These are phyloP conservation scores for Marasmius oreades DNA, from an alignment of 1,284 basidiomycete species.

Conservation along the genomic window DNA sequence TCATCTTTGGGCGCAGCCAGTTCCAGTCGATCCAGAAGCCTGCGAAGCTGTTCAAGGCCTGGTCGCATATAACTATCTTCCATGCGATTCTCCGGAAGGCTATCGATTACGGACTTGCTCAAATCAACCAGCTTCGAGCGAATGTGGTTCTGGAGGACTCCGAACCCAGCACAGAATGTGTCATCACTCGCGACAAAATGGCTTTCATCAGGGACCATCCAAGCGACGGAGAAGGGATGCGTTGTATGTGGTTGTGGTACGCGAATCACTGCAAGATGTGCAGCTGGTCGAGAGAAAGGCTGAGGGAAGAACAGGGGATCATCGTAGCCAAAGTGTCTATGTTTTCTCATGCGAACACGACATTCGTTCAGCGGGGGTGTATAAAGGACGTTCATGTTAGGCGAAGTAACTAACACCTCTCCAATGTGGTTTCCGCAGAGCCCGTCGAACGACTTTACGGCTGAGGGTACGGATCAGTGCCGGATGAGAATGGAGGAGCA, in stretches of 20 bases:
- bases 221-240: neutral
- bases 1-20: neutral
- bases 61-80: neutral
- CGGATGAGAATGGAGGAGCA: neutral
- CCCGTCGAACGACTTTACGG: neutral
- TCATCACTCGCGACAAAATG: neutral
- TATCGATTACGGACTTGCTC: neutral
- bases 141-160: neutral
- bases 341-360: neutral
- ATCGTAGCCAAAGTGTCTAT: neutral
- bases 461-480: neutral
- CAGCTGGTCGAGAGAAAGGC: neutral
- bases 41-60: neutral
- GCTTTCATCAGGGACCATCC: neutral
- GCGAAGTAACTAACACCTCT: neutral
- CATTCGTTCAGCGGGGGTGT: neutral
- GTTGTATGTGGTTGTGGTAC: neutral
- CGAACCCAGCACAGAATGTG: neutral
- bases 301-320: neutral
- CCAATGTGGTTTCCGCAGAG: neutral
- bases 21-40: neutral
- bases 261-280: neutral
- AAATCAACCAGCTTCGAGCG: neutral
- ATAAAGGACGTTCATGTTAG: neutral
- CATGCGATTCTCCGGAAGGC: neutral